Evolutionary conservation across 2,329 filamentous ascomycete species (phyloP).

Genomic region (Chrysoporthe deuterocubensis): DNA sequence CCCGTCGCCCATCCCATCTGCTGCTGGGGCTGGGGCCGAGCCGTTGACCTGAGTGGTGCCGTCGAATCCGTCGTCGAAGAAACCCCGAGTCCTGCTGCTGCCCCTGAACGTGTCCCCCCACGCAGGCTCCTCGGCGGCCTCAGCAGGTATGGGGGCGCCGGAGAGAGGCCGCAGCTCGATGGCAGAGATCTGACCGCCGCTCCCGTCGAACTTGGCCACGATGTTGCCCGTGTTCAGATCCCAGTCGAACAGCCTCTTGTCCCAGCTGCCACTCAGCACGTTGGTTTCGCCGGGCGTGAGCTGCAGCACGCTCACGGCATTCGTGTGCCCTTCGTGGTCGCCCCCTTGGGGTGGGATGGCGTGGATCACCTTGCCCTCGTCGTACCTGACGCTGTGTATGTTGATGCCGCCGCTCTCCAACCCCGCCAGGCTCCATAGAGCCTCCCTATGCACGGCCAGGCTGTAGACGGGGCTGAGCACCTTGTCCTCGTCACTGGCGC

Average conservation of each 20-base stretch:
- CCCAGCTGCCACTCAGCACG: slow-evolving; percentile 92
- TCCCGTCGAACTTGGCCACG: slow-evolving; percentile 76
- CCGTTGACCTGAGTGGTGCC: slow-evolving; percentile 33
- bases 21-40: slow-evolving; percentile 35
- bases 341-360: slow-evolving; percentile 64
- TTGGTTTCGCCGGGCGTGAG: slow-evolving; percentile 84
- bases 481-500: slow-evolving; percentile 57
- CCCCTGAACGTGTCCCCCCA: slow-evolving; percentile 73
- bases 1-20: slow-evolving; percentile 46
- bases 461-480: slow-evolving; percentile 91
- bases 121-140: slow-evolving; percentile 62
- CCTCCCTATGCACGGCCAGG: slow-evolving; percentile 85
- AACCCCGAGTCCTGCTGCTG: slow-evolving; percentile 72
- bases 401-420: slow-evolving; percentile 92
- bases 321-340: slow-evolving; percentile 62
- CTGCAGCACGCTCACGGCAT: slow-evolving; percentile 86
- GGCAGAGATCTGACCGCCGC: slow-evolving; percentile 81
- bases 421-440: slow-evolving; percentile 88
- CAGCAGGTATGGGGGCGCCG: slow-evolving; percentile 74
- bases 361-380: slow-evolving; percentile 88
- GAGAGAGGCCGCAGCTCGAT: slow-evolving; percentile 84
- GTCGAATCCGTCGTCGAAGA: slow-evolving; percentile 43
- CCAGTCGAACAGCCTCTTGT: slow-evolving; percentile 94
- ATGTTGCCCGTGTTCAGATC: slow-evolving; percentile 85
- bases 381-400: slow-evolving; percentile 88